Percentiles rank a stretch among this genome's conserved stretches.
Evolutionary conservation across 176 grass and related monocot species (phyloP).

Genomic region (Olyra latifolia): DNA sequence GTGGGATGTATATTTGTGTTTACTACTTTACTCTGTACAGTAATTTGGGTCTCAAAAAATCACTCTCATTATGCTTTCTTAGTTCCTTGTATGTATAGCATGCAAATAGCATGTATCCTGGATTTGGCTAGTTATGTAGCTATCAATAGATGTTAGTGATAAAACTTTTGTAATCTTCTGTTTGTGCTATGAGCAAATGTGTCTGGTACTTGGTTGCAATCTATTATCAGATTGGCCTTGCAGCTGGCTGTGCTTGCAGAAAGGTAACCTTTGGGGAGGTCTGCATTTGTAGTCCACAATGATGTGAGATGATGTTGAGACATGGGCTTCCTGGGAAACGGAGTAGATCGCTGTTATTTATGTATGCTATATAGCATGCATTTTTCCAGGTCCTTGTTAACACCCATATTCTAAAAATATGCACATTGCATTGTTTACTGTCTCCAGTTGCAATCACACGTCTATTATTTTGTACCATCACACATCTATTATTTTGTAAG

Average conservation of each 20-base stretch:
- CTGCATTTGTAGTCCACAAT: not conserved
- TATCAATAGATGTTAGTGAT: not conserved
- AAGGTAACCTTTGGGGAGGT: not conserved
- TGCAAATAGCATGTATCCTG: not conserved
- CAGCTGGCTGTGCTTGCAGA: not conserved
- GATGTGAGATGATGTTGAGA: not conserved
- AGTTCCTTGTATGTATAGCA: not conserved
- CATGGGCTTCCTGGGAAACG: not conserved
- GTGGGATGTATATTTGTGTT: not conserved
- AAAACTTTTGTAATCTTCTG: not conserved
- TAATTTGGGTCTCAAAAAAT: not conserved
- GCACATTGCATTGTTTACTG: conserved; percentile 3
- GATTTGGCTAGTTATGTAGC: not conserved
- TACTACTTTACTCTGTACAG: too few relatives aligned
- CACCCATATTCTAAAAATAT: not conserved
- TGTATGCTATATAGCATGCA: not conserved
- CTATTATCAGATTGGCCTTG: not conserved
- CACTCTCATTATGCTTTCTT: not conserved
- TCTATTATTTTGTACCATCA: conserved; percentile 30
- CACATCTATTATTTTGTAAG: conserved; percentile 23
- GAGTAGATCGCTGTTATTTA: not conserved
- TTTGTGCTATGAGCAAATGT: not conserved
- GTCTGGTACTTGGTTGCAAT: not conserved
- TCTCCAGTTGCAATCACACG: conserved; percentile 27
- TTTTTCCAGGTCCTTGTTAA: not conserved